Evolutionary conservation across 192 early-diverging fungal species (phyloP).

Genomic region (Coemansia sp.): DNA sequence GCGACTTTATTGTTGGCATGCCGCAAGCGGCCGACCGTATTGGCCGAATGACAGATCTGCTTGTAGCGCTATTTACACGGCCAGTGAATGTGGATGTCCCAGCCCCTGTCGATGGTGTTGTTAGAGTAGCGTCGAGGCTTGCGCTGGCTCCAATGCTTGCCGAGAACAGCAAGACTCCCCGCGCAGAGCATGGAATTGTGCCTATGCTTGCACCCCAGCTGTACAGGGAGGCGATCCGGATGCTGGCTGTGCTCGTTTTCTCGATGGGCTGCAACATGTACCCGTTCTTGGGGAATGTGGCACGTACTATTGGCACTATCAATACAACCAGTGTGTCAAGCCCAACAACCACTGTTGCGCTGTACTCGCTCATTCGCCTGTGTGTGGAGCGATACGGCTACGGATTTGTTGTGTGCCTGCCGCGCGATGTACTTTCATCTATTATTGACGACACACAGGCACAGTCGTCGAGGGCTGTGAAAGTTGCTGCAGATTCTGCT

Average conservation of each 20-base stretch:
- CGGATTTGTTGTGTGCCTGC: slow-evolving; percentile 39
- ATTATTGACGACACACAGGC: slow-evolving; percentile 23
- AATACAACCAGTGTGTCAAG: slow-evolving; percentile 20
- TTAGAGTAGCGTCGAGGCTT: slow-evolving; percentile 29
- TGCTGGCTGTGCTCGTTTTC: slow-evolving; percentile 35
- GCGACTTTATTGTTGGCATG: slow-evolving; percentile 34
- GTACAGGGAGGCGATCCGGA: slow-evolving; percentile 41
- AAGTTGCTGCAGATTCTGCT: neutral
- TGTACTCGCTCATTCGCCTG: slow-evolving; percentile 36
- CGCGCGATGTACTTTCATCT: slow-evolving; percentile 35
- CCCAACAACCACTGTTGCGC: slow-evolving; percentile 28
- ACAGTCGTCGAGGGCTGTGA: slow-evolving; percentile 8
- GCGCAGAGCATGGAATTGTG: slow-evolving; percentile 38
- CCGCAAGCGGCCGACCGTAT: slow-evolving; percentile 53
- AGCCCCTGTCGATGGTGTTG: slow-evolving; percentile 30
- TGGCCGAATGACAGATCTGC: slow-evolving; percentile 30
- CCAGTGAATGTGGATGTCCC: slow-evolving; percentile 30
- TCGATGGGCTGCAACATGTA: slow-evolving; percentile 37
- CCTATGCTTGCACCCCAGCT: slow-evolving; percentile 43
- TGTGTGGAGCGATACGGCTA: slow-evolving; percentile 41
- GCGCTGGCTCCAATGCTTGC: slow-evolving; percentile 36
- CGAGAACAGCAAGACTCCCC: slow-evolving; percentile 32
- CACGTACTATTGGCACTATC: slow-evolving; percentile 31
- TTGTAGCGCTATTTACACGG: slow-evolving; percentile 36
- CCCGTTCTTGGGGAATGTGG: slow-evolving; percentile 38